Conservation (phyloP, 2,329 filamentous ascomycete species). For the Colletotrichum sp. region DNA sequence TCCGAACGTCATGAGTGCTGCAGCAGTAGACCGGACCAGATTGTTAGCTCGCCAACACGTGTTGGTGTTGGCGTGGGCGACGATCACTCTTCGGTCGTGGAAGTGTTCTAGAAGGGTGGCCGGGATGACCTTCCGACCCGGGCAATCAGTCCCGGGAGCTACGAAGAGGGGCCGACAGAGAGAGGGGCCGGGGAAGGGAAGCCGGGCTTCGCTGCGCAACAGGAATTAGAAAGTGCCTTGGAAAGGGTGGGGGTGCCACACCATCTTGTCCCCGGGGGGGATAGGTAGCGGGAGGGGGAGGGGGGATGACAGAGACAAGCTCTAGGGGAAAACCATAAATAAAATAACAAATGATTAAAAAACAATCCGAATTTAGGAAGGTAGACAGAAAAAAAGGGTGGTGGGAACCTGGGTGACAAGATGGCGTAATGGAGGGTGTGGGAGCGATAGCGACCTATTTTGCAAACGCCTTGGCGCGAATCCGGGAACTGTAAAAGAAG, state of each 20-base stretch:
- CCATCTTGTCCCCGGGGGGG: not conserved
- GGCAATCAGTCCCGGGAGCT: not conserved
- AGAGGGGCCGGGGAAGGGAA: conserved; percentile 3
- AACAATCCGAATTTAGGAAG: not conserved
- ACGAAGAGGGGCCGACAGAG: not conserved
- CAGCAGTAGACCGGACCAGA: not conserved
- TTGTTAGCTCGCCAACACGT: not conserved
- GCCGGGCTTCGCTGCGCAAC: not conserved
- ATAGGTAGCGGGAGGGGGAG: not conserved
- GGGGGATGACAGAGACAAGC: not conserved
- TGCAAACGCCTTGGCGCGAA: not conserved
- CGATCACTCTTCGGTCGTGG: not conserved
- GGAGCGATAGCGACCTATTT: not conserved
- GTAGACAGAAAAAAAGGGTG: not conserved
- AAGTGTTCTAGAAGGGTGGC: conserved; percentile 13
- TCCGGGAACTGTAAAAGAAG: not conserved
- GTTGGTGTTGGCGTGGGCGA: not conserved
- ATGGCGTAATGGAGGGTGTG: not conserved
- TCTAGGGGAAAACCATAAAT: not conserved
- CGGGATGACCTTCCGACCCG: not conserved
- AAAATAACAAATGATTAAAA: not conserved
- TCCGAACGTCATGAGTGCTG: not conserved
- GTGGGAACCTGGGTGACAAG: not conserved
- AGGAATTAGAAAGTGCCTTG: not conserved
- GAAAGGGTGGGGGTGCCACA: not conserved